These are phyloP conservation scores for Trametes cinnabarina DNA, from an alignment of 768 basidiomycete genomes.

Conservation along the genomic window DNA sequence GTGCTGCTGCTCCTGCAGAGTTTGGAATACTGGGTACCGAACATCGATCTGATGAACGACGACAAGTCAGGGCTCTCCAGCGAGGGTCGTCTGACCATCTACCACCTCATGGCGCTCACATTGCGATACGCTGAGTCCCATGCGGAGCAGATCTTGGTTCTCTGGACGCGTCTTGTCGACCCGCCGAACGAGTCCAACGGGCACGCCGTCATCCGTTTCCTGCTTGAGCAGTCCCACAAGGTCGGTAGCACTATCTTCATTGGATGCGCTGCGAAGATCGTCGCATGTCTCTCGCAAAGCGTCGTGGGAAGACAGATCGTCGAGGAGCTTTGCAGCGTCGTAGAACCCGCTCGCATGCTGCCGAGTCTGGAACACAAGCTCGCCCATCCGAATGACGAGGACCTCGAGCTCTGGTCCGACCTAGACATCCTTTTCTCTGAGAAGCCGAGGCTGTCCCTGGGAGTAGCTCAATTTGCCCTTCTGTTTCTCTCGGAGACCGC, in stretches of 20 bases:
- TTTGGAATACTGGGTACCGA: conserved; percentile 80
- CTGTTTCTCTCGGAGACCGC: conserved; percentile 79
- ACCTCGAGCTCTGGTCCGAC: conserved; percentile 76
- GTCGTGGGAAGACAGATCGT: conserved; percentile 69
- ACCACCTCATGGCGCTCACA: conserved; percentile 82
- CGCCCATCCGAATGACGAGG: conserved; percentile 56
- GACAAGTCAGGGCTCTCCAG: conserved; percentile 53
- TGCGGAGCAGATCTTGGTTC: conserved; percentile 73
- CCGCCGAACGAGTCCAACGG: conserved; percentile 70
- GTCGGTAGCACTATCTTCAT: conserved; percentile 79
- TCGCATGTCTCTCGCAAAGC: conserved; percentile 82
- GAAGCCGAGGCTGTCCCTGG: conserved; percentile 66
- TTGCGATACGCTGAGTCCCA: conserved; percentile 70
- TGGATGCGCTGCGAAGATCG: conserved; percentile 72
- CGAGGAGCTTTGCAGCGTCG: conserved; percentile 79
- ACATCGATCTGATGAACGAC: conserved; percentile 66
- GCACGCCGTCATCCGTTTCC: conserved; percentile 75
- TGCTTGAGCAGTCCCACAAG: conserved; percentile 85
- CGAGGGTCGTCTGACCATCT: conserved; percentile 64
- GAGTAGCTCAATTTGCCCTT: conserved; percentile 86
- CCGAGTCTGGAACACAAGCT: conserved; percentile 72
- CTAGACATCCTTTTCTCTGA: conserved; percentile 74
- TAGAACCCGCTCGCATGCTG: conserved; percentile 84
- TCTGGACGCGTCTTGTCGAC: conserved; percentile 80
- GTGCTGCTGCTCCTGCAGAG: conserved; percentile 69